These are phyloP conservation scores for Venturia carpophila DNA, from an alignment of 2,329 filamentous ascomycete species.

Conservation along the genomic window DNA sequence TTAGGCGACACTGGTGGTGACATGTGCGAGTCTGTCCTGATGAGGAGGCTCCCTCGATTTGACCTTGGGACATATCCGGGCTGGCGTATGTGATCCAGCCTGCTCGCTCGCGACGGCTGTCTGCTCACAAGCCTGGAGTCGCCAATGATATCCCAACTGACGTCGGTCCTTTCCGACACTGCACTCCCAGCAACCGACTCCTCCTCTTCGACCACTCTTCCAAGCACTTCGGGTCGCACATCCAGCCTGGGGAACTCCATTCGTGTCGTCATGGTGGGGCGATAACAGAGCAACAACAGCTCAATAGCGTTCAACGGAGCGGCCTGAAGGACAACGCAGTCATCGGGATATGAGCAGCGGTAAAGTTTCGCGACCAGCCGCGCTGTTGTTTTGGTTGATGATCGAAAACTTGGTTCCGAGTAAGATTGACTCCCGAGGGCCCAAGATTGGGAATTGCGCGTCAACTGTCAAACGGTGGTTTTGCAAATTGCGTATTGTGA, in stretches of 20 bases:
- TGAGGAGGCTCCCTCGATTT: not conserved
- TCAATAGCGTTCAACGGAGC: not conserved
- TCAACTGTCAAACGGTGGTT: not conserved
- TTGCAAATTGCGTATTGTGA: not conserved
- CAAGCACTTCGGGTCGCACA: not conserved
- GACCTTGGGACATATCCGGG: not conserved
- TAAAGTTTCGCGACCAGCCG: constrained; percentile 3
- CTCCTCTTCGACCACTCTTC: constrained; percentile 11
- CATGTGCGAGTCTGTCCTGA: constrained; percentile 44
- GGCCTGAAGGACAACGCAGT: not conserved
- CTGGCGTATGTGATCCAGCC: not conserved
- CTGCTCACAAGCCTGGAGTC: not conserved
- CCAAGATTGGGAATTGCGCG: not conserved
- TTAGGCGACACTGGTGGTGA: constrained; percentile 71
- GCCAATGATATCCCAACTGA: not conserved
- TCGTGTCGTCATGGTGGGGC: not conserved
- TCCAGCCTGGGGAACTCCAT: not conserved
- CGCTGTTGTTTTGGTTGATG: not conserved
- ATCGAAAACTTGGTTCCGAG: not conserved
- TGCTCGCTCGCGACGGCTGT: not conserved
- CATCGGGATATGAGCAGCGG: not conserved
- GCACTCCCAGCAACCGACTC: constrained; percentile 10
- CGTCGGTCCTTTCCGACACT: not conserved
- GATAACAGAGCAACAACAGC: not conserved
- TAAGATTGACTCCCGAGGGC: not conserved